These are phyloP conservation scores for Ustilago vetiveriae DNA, from an alignment of 1,284 basidiomycete species.

Conservation along the genomic window DNA sequence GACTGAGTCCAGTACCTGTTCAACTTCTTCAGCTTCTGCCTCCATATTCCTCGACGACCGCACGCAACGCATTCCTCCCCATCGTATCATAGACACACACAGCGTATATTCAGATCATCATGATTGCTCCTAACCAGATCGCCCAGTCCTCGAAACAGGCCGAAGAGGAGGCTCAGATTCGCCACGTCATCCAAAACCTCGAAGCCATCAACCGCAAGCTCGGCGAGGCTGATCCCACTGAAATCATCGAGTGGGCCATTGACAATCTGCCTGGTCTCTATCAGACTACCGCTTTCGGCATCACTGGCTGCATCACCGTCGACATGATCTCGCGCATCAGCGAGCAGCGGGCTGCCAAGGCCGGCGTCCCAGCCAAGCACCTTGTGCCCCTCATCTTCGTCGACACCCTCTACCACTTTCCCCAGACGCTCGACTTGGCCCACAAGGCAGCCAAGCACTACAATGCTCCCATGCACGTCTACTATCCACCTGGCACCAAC, in stretches of 20 bases:
- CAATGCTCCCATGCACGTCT: slow-evolving; percentile 78
- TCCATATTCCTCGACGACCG: too few species aligned
- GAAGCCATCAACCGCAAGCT: slow-evolving; percentile 62
- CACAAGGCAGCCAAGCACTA: slow-evolving; percentile 82
- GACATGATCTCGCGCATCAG: slow-evolving; percentile 63
- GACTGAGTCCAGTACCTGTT: too few species aligned
- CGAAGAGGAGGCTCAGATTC: slow-evolving; percentile 44
- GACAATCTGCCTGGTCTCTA: slow-evolving; percentile 66
- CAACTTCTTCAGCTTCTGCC: too few species aligned
- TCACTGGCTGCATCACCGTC: slow-evolving; percentile 66
- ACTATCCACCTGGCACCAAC: slow-evolving; percentile 79
- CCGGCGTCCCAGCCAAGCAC: slow-evolving; percentile 44
- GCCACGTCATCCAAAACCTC: slow-evolving; percentile 48
- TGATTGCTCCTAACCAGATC: slow-evolving; percentile 29
- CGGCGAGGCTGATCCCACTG: slow-evolving; percentile 56
- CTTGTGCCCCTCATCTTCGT: slow-evolving; percentile 67
- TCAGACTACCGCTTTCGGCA: slow-evolving; percentile 66
- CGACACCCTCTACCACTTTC: slow-evolving; percentile 96
- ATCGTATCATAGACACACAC: background rate
- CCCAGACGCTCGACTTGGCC: slow-evolving; percentile 88
- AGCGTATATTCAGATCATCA: background rate
- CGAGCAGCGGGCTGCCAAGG: slow-evolving; percentile 48
- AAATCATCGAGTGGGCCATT: slow-evolving; percentile 65
- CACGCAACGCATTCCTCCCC: background rate
- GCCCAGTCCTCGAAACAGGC: slow-evolving; percentile 47